Conservation (phyloP, 192 early-diverging fungal species). For the Backusella westeae region DNA sequence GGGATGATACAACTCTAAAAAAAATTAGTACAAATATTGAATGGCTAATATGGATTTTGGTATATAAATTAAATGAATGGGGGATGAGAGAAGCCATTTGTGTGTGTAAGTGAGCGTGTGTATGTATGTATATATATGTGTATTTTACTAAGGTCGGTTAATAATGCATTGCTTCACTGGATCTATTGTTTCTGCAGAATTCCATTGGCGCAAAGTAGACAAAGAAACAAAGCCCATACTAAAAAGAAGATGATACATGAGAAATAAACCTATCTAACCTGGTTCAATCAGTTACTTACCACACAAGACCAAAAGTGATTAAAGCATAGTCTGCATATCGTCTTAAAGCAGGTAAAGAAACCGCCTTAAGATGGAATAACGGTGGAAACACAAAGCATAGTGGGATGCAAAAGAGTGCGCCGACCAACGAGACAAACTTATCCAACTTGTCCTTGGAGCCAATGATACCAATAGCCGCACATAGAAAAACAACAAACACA, state of each 20-base stretch:
- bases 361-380: slow-evolving; percentile 64
- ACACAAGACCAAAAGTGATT: slow-evolving; percentile 60
- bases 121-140: too few relatives aligned
- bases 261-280: background rate
- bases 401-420: slow-evolving; percentile 63
- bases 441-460: slow-evolving; percentile 63
- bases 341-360: slow-evolving; percentile 32
- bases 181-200: slow-evolving; percentile 15
- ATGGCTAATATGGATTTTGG: background rate
- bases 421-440: slow-evolving; percentile 68
- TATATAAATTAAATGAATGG: slow-evolving; percentile 1
- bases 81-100: background rate
- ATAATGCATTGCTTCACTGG: slow-evolving; percentile 17
- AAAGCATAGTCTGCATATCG: slow-evolving; percentile 49
- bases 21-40: background rate
- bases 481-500: slow-evolving; percentile 49
- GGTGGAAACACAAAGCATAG: slow-evolving; percentile 75
- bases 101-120: background rate
- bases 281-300: slow-evolving; percentile 10
- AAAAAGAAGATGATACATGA: background rate
- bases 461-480: slow-evolving; percentile 58
- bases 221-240: slow-evolving; percentile 14
- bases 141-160: background rate
- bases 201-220: slow-evolving; percentile 13
- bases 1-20: background rate